Evolutionary conservation across 768 basidiomycete genomes (phyloP).

Genomic region (Pulveroboletus sp.): DNA sequence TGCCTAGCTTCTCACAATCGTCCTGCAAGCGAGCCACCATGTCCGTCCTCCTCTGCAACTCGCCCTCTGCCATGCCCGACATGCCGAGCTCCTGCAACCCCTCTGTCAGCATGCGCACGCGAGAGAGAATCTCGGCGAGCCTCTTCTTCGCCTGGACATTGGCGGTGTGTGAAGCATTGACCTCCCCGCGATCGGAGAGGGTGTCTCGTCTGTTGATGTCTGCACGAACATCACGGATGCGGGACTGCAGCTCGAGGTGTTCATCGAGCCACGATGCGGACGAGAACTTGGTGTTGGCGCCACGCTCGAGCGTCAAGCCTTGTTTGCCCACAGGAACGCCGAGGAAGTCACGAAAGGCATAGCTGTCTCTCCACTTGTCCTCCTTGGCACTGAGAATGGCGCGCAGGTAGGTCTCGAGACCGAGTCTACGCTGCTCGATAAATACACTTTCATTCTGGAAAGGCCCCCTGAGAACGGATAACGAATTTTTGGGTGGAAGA

Average conservation of each 20-base stretch:
- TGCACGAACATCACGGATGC: constrained; percentile 77
- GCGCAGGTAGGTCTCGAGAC: constrained; percentile 81
- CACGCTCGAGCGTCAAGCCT: constrained; percentile 25
- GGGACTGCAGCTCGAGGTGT: constrained; percentile 69
- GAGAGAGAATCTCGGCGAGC: constrained; percentile 68
- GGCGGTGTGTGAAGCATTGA: constrained; percentile 66
- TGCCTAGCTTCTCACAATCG: constrained; percentile 83
- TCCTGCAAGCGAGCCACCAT: constrained; percentile 86
- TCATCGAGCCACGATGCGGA: constrained; percentile 87
- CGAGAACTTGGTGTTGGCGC: constrained; percentile 51
- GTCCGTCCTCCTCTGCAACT: constrained; percentile 82
- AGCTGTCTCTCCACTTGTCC: constrained; percentile 73
- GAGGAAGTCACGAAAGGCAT: constrained; percentile 82
- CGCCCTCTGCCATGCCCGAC: constrained; percentile 84
- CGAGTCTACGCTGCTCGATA: constrained; percentile 70
- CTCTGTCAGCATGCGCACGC: constrained; percentile 66
- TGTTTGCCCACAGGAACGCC: constrained; percentile 70
- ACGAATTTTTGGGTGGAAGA: constrained; percentile 83
- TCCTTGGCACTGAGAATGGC: constrained; percentile 81
- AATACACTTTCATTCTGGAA: constrained; percentile 48
- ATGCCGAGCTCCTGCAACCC: constrained; percentile 62
- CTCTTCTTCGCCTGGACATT: constrained; percentile 85
- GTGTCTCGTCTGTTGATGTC: constrained; percentile 87
- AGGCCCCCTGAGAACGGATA: constrained; percentile 60
- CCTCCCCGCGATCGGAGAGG: constrained; percentile 68